These are phyloP conservation scores for Fusarium guadeloupense DNA, from an alignment of 2,329 filamentous ascomycete genomes.

Conservation along the genomic window DNA sequence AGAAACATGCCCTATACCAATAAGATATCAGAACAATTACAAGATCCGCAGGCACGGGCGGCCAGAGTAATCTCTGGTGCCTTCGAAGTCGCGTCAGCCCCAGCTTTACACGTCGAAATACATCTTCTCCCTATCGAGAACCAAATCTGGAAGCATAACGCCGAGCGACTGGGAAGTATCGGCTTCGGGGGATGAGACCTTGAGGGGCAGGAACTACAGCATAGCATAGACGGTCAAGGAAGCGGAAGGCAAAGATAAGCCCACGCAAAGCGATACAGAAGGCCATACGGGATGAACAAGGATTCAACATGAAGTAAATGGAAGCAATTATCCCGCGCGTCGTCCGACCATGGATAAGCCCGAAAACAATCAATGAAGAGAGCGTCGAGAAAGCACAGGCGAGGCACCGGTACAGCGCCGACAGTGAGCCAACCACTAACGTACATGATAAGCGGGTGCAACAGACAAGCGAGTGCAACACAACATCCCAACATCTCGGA, in stretches of 20 bases:
- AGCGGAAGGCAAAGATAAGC: neutral
- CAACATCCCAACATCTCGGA: too few relatives aligned
- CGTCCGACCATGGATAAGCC: neutral
- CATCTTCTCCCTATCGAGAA: neutral
- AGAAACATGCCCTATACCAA: neutral
- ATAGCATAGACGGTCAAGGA: neutral
- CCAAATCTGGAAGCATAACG: neutral
- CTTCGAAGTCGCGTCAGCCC: neutral
- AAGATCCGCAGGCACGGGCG: neutral
- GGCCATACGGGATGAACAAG: neutral
- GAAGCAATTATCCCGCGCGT: neutral
- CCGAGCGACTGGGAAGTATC: neutral
- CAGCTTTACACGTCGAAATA: neutral
- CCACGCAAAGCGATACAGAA: neutral
- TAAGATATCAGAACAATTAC: neutral
- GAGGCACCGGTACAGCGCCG: too few relatives aligned
- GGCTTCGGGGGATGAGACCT: neutral
- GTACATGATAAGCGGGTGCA: too few relatives aligned
- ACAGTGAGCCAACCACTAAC: too few relatives aligned
- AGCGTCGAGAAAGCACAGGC: neutral
- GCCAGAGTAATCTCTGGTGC: neutral
- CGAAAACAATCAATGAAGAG: neutral
- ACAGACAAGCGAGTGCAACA: too few relatives aligned
- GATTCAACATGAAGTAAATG: neutral
- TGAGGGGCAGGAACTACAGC: neutral